Evolutionary conservation across 2,329 filamentous ascomycete genomes (phyloP).

Genomic region (Zymoseptoria tritici): DNA sequence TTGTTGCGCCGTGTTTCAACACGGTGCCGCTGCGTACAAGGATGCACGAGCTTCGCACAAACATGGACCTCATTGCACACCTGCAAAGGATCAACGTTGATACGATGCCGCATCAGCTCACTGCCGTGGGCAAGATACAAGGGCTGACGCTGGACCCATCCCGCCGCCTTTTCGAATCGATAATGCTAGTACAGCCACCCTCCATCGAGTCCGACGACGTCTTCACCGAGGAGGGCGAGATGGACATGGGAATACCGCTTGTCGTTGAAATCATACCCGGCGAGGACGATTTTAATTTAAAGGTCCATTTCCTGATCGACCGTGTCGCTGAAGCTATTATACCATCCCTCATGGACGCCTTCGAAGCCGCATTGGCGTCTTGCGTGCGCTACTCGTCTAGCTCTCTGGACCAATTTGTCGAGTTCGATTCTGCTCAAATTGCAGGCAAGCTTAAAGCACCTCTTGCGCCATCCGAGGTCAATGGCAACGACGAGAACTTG

Average conservation of each 20-base stretch:
- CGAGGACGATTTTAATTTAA: conserved; percentile 40
- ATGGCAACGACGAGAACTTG: not conserved
- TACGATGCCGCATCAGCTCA: conserved; percentile 63
- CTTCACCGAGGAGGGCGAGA: conserved; percentile 50
- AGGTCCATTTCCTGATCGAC: conserved; percentile 44
- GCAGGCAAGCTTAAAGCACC: conserved; percentile 11
- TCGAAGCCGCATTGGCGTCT: conserved; percentile 22
- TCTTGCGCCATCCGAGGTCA: not conserved
- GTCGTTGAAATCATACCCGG: conserved; percentile 67
- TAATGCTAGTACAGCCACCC: conserved; percentile 70
- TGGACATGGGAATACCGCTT: conserved; percentile 60
- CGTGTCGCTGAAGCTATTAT: conserved; percentile 50
- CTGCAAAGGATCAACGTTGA: conserved; percentile 58
- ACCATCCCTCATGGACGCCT: conserved; percentile 19
- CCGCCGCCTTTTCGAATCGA: conserved; percentile 64
- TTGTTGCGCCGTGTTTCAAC: conserved; percentile 91
- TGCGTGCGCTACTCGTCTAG: conserved; percentile 26
- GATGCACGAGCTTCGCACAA: conserved; percentile 42
- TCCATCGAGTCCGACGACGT: conserved; percentile 44
- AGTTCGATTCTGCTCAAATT: conserved; percentile 10
- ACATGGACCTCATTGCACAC: conserved; percentile 50
- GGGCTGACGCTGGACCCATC: conserved; percentile 37
- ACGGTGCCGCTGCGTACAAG: conserved; percentile 66
- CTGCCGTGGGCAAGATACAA: conserved; percentile 66
- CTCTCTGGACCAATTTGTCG: conserved; percentile 14